A percentile compares a stretch with the other conserved stretches of the same genome.
Evolutionary conservation across 2,329 filamentous ascomycete species (phyloP).

Genomic region (Venturiaceae sp.): DNA sequence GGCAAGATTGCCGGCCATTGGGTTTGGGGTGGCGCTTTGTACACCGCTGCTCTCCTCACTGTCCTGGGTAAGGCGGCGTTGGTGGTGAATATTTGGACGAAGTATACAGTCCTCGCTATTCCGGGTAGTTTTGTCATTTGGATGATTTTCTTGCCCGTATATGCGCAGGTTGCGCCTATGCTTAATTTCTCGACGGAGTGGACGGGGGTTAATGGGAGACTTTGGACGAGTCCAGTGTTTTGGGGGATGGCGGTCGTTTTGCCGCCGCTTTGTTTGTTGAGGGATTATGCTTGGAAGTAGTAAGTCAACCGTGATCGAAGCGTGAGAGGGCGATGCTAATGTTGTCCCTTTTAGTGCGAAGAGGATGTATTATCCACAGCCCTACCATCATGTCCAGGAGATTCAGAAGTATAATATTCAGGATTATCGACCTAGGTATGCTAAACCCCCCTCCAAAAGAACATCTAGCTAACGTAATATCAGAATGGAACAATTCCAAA

Average conservation of each 20-base stretch:
- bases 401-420: slow-evolving; percentile 99
- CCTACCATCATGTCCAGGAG: slow-evolving; percentile 97
- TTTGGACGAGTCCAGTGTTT: slow-evolving; percentile 77
- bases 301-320: slow-evolving; percentile 25
- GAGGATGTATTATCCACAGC: slow-evolving; percentile 91
- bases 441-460: neutral
- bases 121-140: slow-evolving; percentile 87
- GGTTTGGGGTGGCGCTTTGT: slow-evolving; percentile 95
- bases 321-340: slow-evolving; percentile 4
- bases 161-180: slow-evolving; percentile 77
- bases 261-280: slow-evolving; percentile 69
- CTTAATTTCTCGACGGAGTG: slow-evolving; percentile 76
- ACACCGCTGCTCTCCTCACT: slow-evolving; percentile 86
- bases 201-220: slow-evolving; percentile 66
- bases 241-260: slow-evolving; percentile 83
- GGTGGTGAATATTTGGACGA: slow-evolving; percentile 97
- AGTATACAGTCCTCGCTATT: slow-evolving; percentile 92
- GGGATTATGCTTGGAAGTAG: slow-evolving; percentile 97
- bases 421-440: slow-evolving; percentile 89
- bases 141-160: slow-evolving; percentile 82
- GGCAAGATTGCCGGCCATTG: slow-evolving; percentile 84
- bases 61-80: slow-evolving; percentile 91
- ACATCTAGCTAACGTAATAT: slow-evolving; percentile 8
- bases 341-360: slow-evolving; percentile 45
- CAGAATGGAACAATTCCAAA: slow-evolving; percentile 99